Conservation (phyloP, 176 grass and related monocot species). For the Carex kokanica region DNA sequence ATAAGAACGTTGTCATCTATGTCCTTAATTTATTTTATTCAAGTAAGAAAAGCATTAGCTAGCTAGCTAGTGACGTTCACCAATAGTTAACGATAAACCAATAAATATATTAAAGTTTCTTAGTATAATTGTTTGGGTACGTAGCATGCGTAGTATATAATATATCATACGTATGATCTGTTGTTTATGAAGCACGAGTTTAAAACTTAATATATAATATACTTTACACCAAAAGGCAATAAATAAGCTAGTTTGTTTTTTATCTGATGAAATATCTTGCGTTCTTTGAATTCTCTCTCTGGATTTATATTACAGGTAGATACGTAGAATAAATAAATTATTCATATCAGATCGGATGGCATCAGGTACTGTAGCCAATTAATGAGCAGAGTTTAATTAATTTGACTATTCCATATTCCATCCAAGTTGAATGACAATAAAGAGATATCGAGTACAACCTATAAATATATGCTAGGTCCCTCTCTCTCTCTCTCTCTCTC, state of each 20-base stretch:
- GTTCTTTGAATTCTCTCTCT: not conserved
- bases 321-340: not conserved
- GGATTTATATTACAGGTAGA: not conserved
- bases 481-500: too few species aligned
- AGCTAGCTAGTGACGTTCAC: not conserved
- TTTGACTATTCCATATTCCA: constrained; percentile 5
- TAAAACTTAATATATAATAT: not conserved
- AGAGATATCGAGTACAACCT: not conserved
- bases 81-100: not conserved
- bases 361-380: not conserved
- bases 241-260: not conserved
- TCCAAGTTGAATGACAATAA: not conserved
- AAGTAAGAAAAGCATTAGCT: not conserved
- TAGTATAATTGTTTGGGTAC: not conserved
- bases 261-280: too few species aligned
- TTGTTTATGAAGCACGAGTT: not conserved
- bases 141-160: not conserved
- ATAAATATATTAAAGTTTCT: not conserved
- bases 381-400: not conserved
- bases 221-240: not conserved
- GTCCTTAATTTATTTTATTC: not conserved
- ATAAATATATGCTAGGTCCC: not conserved
- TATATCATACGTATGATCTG: not conserved
- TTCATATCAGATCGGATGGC: not conserved
- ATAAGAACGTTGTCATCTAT: not conserved